Evolutionary conservation across 306 rosid genomes (phyloP), one percentile per base, ranked within the genome.

Genomic region (Chamaecrista fasciculata): DNA sequence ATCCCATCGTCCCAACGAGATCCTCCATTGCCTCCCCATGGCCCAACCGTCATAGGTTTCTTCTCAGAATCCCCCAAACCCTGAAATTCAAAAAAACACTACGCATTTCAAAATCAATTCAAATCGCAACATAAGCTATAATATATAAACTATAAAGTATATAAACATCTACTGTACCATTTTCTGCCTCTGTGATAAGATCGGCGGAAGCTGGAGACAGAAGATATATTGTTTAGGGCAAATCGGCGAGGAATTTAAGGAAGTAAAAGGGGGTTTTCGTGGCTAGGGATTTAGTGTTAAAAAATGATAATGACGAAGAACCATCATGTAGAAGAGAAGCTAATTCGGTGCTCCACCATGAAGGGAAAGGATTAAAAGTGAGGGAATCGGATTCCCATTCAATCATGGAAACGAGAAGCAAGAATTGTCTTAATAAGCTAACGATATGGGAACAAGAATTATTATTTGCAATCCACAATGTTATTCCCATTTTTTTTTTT

Each of bases 21-120:
- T 52, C 95, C 91, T 29, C 79, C 84, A 9, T 70, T 68, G 5
- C 97, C 90, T 67, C 96, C 97, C 93, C 91, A 89, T 53, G 96
- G 96, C 31, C 97, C 97, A 77, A 70, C 52, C 0, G 84, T 40
- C 21, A 87, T 58, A 8, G 82, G 75, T 33, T 80, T 74, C 67
- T 82, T 75, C 23, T 12, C 47, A 47, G 81, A 48, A 47, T 75
- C 83, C 62, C 71, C 81, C 8, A 70, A 74, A 82, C 81, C 78
- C 86, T 82, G 70, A 34, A 52, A 59, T 52, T 69, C 52, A 69
- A 68, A 62, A 12, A 39, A 37, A 67, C 20, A 60, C 5, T 33
- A 61, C 5, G 12, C 16, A 9, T 5, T 43, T 57, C 14, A 61
- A 1, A 33, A 44, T 19, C 65, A 59, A 59, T 18, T 34, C 36